phyloP scores from a whole-genome alignment of 1,139 yeast species.

The Yamadazyma siamensis region DNA sequence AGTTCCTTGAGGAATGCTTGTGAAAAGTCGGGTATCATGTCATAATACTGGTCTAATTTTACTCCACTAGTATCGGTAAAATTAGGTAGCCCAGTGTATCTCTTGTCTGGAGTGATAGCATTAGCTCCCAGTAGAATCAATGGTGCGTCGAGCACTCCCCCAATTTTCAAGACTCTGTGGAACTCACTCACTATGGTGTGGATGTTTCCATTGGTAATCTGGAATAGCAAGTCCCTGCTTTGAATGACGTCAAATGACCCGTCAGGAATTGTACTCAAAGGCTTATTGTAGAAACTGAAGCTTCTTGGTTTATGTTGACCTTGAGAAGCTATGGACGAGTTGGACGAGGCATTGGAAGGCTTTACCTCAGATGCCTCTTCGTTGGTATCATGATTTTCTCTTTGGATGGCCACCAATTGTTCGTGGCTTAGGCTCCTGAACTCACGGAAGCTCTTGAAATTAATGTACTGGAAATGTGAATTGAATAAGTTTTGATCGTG shows the following conservation, averaged over 20 bases:
- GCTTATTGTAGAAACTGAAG: constrained; percentile 30
- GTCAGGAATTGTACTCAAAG: constrained; percentile 27
- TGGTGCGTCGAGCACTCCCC: constrained; percentile 36
- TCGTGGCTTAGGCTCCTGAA: constrained; percentile 24
- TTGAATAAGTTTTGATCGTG: constrained; percentile 25
- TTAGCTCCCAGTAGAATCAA: constrained; percentile 23
- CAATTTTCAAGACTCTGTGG: constrained; percentile 32
- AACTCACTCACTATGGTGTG: constrained; percentile 29
- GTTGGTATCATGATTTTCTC: constrained; percentile 3
- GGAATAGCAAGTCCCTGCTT: constrained; percentile 33
- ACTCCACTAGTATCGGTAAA: constrained; percentile 13
- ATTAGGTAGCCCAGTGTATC: constrained; percentile 18
- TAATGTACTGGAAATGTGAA: constrained; percentile 23
- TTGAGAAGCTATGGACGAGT: constrained; percentile 18
- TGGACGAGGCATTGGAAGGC: constrained; percentile 14
- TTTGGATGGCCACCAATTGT: constrained; percentile 28
- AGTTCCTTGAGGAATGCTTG: constrained; percentile 23
- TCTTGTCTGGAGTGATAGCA: constrained; percentile 10
- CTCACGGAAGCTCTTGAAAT: constrained; percentile 24
- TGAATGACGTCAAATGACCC: constrained; percentile 37
- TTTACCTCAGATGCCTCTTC: too few species aligned
- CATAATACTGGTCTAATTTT: constrained; percentile 18
- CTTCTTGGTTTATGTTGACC: constrained; percentile 32
- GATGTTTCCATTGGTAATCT: constrained; percentile 26
- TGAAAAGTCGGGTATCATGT: constrained; percentile 25